phyloP scores from a whole-genome alignment of 2,329 filamentous ascomycete genomes.

The Tolypocladium ovalisporum region DNA sequence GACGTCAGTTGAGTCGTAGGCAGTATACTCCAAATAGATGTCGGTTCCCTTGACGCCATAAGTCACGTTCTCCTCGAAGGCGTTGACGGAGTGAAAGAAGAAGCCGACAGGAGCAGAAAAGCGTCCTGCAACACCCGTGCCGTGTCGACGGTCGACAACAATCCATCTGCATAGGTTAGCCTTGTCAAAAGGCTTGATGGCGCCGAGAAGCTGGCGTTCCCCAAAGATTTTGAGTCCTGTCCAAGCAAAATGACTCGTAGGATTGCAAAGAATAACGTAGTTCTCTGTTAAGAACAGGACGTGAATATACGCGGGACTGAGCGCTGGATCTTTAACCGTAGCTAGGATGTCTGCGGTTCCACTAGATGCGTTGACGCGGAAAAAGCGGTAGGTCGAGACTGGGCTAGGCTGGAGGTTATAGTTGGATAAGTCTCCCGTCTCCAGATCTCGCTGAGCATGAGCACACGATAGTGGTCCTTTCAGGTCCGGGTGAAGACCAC shows the following conservation, averaged over 20 bases:
- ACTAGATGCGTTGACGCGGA: conserved; percentile 50
- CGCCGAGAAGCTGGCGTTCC: conserved; percentile 56
- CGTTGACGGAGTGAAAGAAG: conserved; percentile 39
- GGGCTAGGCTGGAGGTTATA: conserved; percentile 60
- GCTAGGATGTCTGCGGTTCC: conserved; percentile 62
- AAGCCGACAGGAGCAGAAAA: conserved; percentile 62
- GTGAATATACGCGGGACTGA: conserved; percentile 63
- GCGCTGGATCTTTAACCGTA: conserved; percentile 39
- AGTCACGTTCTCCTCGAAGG: neutral
- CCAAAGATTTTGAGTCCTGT: conserved; percentile 51
- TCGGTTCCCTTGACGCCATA: neutral
- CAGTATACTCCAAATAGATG: neutral
- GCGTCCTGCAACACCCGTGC: conserved; percentile 53
- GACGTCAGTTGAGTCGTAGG: neutral
- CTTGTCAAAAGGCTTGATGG: conserved; percentile 52
- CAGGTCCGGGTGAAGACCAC: conserved; percentile 8
- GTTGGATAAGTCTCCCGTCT: conserved; percentile 45
- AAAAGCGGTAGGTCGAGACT: conserved; percentile 54
- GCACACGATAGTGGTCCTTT: no score
- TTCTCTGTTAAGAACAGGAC: conserved; percentile 64
- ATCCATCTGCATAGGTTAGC: conserved; percentile 55
- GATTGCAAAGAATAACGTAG: conserved; percentile 64
- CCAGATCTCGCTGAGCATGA: conserved; percentile 32
- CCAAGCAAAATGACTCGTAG: conserved; percentile 48
- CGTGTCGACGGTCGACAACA: conserved; percentile 53